Evolutionary conservation across 176 grass and related monocot genomes (phyloP).

Genomic region (Oryza rufipogon): DNA sequence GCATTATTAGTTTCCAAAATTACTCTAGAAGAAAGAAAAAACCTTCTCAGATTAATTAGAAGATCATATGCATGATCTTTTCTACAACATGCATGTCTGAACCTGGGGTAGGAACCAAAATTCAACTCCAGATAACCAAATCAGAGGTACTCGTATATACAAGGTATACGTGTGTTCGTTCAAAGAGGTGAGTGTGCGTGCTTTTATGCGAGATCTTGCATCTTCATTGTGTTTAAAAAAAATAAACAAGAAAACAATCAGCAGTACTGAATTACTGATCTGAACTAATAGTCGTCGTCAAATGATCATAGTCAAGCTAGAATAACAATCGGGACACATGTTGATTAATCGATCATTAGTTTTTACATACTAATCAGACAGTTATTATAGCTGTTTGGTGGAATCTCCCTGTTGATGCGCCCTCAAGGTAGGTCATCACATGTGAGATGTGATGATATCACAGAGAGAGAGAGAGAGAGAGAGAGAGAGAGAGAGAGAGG

Average conservation of each 20-base stretch:
- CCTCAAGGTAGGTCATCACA: not conserved
- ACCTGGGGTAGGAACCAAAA: not conserved
- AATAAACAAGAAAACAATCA: no score
- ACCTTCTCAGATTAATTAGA: not conserved
- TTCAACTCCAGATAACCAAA: not conserved
- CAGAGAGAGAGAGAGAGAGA: conserved; percentile 13
- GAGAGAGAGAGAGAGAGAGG: not conserved
- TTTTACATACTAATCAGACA: not conserved
- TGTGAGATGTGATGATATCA: conserved; percentile 19
- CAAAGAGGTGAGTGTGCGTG: accelerated
- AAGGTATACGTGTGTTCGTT: no score
- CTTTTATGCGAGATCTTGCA: no score
- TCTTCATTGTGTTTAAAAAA: no score
- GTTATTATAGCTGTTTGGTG: conserved; percentile 10
- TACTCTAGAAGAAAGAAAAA: not conserved
- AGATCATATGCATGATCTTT: not conserved
- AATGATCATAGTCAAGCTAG: not conserved
- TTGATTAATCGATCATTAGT: not conserved
- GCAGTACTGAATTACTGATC: no score
- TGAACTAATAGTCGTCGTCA: not conserved
- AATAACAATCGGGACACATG: not conserved
- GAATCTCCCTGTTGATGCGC: conserved; percentile 29
- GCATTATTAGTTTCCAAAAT: not conserved
- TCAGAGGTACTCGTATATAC: no score
- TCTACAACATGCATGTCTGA: not conserved